Evolutionary conservation across 805 yeast genomes (phyloP), one percentile per base, ranked within the genome.

Genomic region (Hanseniaspora singularis): DNA sequence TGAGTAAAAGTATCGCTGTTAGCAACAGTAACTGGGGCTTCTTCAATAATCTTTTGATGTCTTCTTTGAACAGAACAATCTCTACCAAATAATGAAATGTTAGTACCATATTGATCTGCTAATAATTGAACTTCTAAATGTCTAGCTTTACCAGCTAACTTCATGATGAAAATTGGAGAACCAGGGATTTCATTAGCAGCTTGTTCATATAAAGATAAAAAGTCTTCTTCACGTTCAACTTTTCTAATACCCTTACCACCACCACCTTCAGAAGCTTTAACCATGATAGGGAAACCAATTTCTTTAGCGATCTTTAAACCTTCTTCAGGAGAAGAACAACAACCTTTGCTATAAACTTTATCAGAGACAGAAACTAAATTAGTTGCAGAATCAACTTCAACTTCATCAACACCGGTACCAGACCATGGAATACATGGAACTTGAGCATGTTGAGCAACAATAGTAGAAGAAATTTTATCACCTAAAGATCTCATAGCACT

Each of bases 371-470:
- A 84, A 31, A 92, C 98, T 51, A 94, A 71, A 51, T 81, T 79
- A 33, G 92, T 76, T 30, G 65, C 58, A 32, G 65, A 57, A 63
- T 92, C 95, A 46, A 85, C 63, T 23, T 63, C 60, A 50, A 92
- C 98, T 50, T 81, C 71, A 52, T 80, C 84, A 45, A 92, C 94
- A 56, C 97, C 98, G 23, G 97, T 84, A 64, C 99, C 99, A 10
- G 96, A 87, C 99, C 99, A 92, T 51, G 98, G 97, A 55, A 92
- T 92, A 73, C 97, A 89, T 38, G 99, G 99, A 34, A 92, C 98
- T 33, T 82, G 68, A 16, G 98, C 98, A 61, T 89, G 97, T 70
- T 92, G 99, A 20, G 99, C 99, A 49, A 92, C 99, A 61, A 92
- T 92, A 8, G 99, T 92, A 45, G 96, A 85, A 38, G 95, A 84